A percentile compares a stretch with the other conserved stretches of the same genome.
These are phyloP conservation scores for Aspergillus heteromorphus DNA, from an alignment of 495 filamentous ascomycete species.

Conservation along the genomic window DNA sequence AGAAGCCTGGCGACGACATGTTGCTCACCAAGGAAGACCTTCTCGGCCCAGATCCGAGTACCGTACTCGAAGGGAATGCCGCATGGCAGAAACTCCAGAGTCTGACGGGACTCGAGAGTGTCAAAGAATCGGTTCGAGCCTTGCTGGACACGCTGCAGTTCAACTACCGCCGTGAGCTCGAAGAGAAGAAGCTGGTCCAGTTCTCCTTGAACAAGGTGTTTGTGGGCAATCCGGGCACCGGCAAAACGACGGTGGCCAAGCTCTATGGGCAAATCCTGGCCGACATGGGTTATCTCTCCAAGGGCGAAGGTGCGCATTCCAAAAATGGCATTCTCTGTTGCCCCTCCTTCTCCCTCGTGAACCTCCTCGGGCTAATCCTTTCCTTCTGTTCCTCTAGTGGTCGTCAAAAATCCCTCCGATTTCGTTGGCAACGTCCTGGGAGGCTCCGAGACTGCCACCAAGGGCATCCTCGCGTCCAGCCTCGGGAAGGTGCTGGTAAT, in stretches of 20 bases:
- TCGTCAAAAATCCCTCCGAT: conserved; percentile 68
- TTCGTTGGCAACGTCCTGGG: conserved; percentile 63
- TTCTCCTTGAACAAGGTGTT: conserved; percentile 68
- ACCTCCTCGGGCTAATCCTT: not conserved
- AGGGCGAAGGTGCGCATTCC: conserved; percentile 51
- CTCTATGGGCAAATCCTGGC: conserved; percentile 63
- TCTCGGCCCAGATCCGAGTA: conserved; percentile 60
- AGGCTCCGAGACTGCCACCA: conserved; percentile 64
- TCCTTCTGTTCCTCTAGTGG: conserved; percentile 28
- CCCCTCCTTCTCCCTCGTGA: not conserved
- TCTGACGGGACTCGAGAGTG: conserved; percentile 54
- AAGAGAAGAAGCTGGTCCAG: conserved; percentile 50
- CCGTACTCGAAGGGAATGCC: conserved; percentile 39
- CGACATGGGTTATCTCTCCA: conserved; percentile 54
- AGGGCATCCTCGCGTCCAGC: conserved; percentile 60
- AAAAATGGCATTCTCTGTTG: no score
- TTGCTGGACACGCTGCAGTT: conserved; percentile 53
- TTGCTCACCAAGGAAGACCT: conserved; percentile 56
- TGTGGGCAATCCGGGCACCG: conserved; percentile 64
- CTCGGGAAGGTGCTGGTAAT: conserved; percentile 72
- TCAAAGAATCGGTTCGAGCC: conserved; percentile 56
- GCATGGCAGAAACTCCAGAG: conserved; percentile 57
- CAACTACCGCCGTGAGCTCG: conserved; percentile 60
- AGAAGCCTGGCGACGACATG: conserved; percentile 37
- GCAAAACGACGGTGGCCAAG: conserved; percentile 73